Evolutionary conservation across 2,329 filamentous ascomycete genomes (phyloP).

Genomic region (Monosporascus cannonballus): DNA sequence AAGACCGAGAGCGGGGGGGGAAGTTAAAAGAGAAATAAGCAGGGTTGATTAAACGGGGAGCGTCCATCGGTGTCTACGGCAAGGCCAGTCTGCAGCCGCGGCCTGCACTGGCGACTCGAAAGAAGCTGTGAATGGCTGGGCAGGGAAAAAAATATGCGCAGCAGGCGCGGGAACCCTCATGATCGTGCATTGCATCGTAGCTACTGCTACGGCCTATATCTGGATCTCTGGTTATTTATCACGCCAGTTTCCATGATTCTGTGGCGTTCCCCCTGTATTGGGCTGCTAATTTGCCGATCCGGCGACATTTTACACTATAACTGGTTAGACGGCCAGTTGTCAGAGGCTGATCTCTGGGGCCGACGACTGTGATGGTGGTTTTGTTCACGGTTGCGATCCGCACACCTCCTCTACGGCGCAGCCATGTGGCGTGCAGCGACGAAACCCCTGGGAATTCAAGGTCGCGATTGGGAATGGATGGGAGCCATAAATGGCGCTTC

Average conservation of each 20-base stretch:
- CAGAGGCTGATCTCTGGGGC: neutral
- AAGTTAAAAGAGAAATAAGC: neutral
- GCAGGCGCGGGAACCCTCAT: no score
- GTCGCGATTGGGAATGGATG: neutral
- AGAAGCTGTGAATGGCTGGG: neutral
- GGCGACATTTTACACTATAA: neutral
- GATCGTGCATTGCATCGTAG: neutral
- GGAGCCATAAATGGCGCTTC: neutral
- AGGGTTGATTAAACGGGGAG: neutral
- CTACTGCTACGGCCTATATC: no score
- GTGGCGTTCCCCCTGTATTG: neutral
- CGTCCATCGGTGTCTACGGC: neutral
- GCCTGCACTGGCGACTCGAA: neutral
- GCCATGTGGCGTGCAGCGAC: neutral
- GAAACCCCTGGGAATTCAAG: neutral
- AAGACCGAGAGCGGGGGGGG: no score
- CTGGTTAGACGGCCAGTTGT: neutral
- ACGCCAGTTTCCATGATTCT: neutral
- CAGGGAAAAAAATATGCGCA: neutral
- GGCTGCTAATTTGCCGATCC: neutral
- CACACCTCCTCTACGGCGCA: neutral
- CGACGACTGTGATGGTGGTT: neutral
- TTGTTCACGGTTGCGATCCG: neutral
- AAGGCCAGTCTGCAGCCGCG: neutral
- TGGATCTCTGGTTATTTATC: neutral